Evolutionary conservation across 108 stramenopile species (phyloP).

Genomic region (Fistulifera solaris): DNA sequence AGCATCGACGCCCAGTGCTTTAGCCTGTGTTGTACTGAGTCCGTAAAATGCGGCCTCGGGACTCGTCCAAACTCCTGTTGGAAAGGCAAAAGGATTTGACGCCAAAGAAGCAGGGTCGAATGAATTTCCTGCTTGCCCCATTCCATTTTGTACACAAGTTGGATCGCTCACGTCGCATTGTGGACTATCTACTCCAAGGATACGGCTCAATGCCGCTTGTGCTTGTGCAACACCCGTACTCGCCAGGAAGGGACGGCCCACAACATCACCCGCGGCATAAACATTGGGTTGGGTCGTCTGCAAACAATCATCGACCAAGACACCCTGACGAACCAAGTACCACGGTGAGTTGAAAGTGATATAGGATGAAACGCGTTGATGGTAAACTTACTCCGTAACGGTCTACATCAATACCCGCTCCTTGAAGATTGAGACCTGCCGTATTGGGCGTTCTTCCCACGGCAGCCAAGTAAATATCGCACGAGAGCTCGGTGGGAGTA

Average conservation of each 20-base stretch:
- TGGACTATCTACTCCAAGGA: conserved; percentile 29
- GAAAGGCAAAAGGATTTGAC: conserved; percentile 80
- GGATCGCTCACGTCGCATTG: conserved; percentile 14
- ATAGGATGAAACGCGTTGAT: no score
- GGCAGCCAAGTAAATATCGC: conserved; percentile 70
- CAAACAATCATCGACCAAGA: conserved; percentile 46
- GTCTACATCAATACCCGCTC: conserved; percentile 60
- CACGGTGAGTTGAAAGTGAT: no score
- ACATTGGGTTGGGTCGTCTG: conserved; percentile 49
- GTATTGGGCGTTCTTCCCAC: conserved; percentile 77
- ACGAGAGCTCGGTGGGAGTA: conserved; percentile 31
- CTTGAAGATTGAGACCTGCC: conserved; percentile 43
- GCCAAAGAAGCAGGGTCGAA: conserved; percentile 71
- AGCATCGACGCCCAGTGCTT: conserved; percentile 56
- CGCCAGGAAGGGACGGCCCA: conserved; percentile 73
- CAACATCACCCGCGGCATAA: conserved; percentile 76
- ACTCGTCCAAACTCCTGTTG: conserved; percentile 67
- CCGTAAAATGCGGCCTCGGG: conserved; percentile 79
- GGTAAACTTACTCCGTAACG: conserved; percentile 37
- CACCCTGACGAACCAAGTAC: conserved; percentile 14
- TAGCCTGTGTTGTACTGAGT: conserved; percentile 46
- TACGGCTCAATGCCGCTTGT: conserved; percentile 39
- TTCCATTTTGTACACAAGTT: conserved; percentile 24
- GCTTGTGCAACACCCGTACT: conserved; percentile 76
- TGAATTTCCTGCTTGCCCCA: conserved; percentile 28